Conservation (phyloP, 1,139 yeast species). For the Casaregolazyma lundiana region DNA sequence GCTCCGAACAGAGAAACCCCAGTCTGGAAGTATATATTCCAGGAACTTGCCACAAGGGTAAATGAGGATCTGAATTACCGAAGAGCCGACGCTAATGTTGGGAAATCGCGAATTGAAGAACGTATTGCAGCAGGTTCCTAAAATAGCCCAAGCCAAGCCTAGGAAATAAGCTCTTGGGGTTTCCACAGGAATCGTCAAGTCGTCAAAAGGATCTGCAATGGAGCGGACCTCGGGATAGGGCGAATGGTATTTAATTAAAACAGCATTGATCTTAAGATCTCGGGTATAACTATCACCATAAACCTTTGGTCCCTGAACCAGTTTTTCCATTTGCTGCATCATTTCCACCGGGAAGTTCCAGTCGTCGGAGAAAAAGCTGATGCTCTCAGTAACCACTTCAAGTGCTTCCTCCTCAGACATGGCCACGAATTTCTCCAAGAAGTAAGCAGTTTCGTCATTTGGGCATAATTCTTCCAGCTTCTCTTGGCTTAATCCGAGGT, state of each 20-base stretch:
- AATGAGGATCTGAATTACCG: slow-evolving; percentile 54
- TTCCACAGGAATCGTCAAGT: slow-evolving; percentile 44
- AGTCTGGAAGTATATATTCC: slow-evolving; percentile 42
- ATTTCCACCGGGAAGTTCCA: slow-evolving; percentile 45
- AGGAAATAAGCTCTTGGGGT: slow-evolving; percentile 53
- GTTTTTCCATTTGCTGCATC: slow-evolving; percentile 29
- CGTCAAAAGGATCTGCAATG: slow-evolving; percentile 38
- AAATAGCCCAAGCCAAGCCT: slow-evolving; percentile 51
- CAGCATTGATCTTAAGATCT: slow-evolving; percentile 45
- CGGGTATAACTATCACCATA: slow-evolving; percentile 22
- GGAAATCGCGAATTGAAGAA: slow-evolving; percentile 58
- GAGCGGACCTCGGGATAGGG: slow-evolving; percentile 56
- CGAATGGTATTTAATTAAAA: slow-evolving; percentile 48
- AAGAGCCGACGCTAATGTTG: slow-evolving; percentile 41
- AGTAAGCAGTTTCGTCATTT: slow-evolving; percentile 10
- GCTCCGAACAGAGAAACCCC: slow-evolving; percentile 42
- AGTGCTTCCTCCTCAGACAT: slow-evolving; percentile 42
- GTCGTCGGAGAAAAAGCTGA: slow-evolving; percentile 44
- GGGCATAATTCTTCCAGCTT: slow-evolving; percentile 12
- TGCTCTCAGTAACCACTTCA: slow-evolving; percentile 38
- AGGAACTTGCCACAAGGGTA: slow-evolving; percentile 50
- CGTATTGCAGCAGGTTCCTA: slow-evolving; percentile 55
- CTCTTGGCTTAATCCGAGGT: slow-evolving; percentile 4
- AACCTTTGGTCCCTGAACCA: slow-evolving; percentile 23
- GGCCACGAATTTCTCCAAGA: slow-evolving; percentile 8